Percentiles rank a stretch among this genome's conserved stretches.
Conservation (phyloP, 495 filamentous ascomycete species). For the Pseudoneurospora amorphoporcata region DNA sequence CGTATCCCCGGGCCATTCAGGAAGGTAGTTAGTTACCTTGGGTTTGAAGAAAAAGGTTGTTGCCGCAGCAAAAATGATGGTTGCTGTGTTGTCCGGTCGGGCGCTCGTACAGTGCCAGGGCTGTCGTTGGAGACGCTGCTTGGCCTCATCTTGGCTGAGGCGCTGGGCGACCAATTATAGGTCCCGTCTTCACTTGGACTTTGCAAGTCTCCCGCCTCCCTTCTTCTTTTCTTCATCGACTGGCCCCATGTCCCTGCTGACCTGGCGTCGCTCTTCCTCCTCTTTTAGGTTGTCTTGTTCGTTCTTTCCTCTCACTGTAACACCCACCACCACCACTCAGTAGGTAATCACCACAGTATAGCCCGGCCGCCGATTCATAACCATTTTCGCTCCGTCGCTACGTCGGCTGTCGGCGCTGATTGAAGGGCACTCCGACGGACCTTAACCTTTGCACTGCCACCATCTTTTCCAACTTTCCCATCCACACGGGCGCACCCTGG, state of each 20-base stretch:
- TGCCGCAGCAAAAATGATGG: background rate
- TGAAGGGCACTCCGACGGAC: background rate
- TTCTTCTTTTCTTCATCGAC: background rate
- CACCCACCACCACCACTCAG: background rate
- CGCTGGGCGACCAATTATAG: background rate
- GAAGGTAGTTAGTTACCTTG: no score
- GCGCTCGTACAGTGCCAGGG: constrained; percentile 3
- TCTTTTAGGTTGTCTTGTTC: background rate
- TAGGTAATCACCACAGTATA: background rate
- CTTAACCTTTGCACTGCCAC: background rate
- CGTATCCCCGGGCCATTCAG: background rate
- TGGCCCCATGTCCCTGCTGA: background rate
- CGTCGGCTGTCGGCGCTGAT: background rate
- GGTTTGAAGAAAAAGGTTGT: background rate
- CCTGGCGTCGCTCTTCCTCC: background rate
- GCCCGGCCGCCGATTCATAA: background rate
- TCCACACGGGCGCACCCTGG: background rate
- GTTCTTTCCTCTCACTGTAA: background rate
- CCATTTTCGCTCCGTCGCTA: background rate
- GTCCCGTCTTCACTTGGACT: background rate
- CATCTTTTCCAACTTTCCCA: background rate
- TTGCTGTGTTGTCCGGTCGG: background rate
- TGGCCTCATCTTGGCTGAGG: constrained; percentile 2
- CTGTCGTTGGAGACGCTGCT: background rate
- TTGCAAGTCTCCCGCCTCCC: background rate